Evolutionary conservation across 2,329 filamentous ascomycete species (phyloP).

Genomic region (Paecilomyces dactylethromorphus): DNA sequence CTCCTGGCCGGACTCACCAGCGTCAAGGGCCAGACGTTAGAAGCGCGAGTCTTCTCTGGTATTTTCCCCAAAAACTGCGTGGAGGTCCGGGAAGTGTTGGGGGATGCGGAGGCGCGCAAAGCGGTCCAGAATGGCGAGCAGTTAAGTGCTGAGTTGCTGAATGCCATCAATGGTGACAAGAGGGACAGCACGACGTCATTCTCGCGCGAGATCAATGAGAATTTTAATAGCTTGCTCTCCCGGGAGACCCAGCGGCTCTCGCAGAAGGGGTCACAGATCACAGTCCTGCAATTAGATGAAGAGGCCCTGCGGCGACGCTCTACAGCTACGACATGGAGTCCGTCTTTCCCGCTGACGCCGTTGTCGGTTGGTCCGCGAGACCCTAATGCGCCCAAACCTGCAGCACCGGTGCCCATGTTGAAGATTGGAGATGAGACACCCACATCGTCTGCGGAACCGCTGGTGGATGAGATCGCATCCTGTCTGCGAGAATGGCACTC

Average conservation of each 20-base stretch:
- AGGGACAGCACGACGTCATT: slow-evolving; percentile 21
- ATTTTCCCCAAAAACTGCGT: slow-evolving; percentile 95
- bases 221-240: slow-evolving; percentile 15
- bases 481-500: slow-evolving; percentile 98
- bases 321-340: slow-evolving; percentile 17
- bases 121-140: slow-evolving; percentile 26
- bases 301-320: slow-evolving; percentile 24
- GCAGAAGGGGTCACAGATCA: slow-evolving; percentile 33
- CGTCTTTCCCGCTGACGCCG: slow-evolving; percentile 28
- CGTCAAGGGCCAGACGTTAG: slow-evolving; percentile 84
- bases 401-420: slow-evolving; percentile 91
- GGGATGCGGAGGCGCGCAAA: slow-evolving; percentile 53
- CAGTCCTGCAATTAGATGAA: slow-evolving; percentile 31
- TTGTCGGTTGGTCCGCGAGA: slow-evolving; percentile 45
- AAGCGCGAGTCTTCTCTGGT: slow-evolving; percentile 95
- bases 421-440: slow-evolving; percentile 97
- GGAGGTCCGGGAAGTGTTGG: slow-evolving; percentile 86
- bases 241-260: slow-evolving; percentile 23
- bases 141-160: slow-evolving; percentile 29
- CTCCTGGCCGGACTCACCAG: slow-evolving; percentile 86
- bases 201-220: slow-evolving; percentile 16
- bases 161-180: slow-evolving; percentile 20
- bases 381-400: slow-evolving; percentile 61
- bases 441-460: slow-evolving; percentile 77
- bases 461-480: slow-evolving; percentile 96